These are phyloP conservation scores for Cudoniella acicularis DNA, from an alignment of 495 filamentous ascomycete species.

Conservation along the genomic window DNA sequence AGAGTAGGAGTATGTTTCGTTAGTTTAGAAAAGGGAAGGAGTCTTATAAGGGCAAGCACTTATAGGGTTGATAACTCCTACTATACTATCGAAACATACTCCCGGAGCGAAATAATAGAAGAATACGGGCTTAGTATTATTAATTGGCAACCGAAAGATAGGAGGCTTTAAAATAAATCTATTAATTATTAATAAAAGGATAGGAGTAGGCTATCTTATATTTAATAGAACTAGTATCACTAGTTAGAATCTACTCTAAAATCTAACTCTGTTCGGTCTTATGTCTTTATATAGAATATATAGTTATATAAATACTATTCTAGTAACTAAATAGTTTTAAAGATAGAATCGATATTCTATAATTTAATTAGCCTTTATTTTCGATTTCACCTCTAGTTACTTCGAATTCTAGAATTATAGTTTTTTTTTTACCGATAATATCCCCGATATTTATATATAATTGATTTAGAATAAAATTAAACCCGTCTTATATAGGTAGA, in stretches of 20 bases:
- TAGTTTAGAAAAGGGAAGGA: too few species aligned
- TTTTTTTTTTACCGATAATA: too few species aligned
- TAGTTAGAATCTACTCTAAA: slow-evolving; percentile 1
- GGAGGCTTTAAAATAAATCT: slow-evolving; percentile 34
- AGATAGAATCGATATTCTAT: slow-evolving; percentile 3
- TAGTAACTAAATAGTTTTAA: background rate
- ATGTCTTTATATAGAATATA: background rate
- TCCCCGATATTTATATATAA: too few species aligned
- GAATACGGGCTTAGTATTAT: slow-evolving; percentile 55
- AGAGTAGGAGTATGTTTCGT: too few species aligned
- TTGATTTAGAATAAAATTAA: too few species aligned
- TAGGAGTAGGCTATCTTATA: slow-evolving; percentile 22
- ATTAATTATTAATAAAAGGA: background rate
- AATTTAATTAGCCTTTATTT: too few species aligned
- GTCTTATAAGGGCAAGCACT: too few species aligned
- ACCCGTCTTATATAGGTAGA: too few species aligned
- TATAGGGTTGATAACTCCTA: slow-evolving; percentile 46
- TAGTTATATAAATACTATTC: background rate
- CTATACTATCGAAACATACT: slow-evolving; percentile 40
- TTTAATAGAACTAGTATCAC: slow-evolving; percentile 20
- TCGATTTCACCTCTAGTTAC: too few species aligned
- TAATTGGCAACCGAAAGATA: slow-evolving; percentile 45
- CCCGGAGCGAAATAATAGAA: slow-evolving; percentile 54
- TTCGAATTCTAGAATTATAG: too few species aligned
- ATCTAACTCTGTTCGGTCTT: slow-evolving; percentile 1